These are phyloP conservation scores for Hyaloscypha finlandica DNA, from an alignment of 495 filamentous ascomycete genomes.

Conservation along the genomic window DNA sequence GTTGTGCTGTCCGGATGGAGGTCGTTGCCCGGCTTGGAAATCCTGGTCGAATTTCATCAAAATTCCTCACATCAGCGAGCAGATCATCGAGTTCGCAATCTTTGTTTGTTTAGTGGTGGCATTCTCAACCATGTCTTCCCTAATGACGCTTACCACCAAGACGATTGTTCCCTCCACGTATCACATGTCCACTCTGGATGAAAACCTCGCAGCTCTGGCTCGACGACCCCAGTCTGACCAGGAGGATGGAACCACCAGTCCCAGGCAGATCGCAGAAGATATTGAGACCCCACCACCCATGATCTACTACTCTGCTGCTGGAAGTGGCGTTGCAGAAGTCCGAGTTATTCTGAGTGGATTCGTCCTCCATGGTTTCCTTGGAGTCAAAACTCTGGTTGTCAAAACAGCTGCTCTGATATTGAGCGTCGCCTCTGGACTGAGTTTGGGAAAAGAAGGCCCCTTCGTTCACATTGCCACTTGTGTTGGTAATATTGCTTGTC, in stretches of 20 bases:
- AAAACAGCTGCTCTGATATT: slow-evolving; percentile 84
- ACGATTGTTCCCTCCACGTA: slow-evolving; percentile 89
- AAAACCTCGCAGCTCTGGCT: slow-evolving; percentile 59
- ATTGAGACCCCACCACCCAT: slow-evolving; percentile 59
- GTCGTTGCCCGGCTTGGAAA: slow-evolving; percentile 69
- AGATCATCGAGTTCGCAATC: slow-evolving; percentile 71
- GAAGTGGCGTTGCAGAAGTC: slow-evolving; percentile 95
- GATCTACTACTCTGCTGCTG: slow-evolving; percentile 93
- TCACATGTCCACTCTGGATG: slow-evolving; percentile 83
- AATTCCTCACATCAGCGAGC: slow-evolving; percentile 48
- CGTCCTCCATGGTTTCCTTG: slow-evolving; percentile 93
- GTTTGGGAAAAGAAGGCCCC: slow-evolving; percentile 94
- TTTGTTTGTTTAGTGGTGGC: slow-evolving; percentile 70
- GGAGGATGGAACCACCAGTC: slow-evolving; percentile 43
- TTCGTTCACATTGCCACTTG: slow-evolving; percentile 98
- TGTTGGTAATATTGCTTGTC: slow-evolving; percentile 92
- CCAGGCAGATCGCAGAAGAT: slow-evolving; percentile 38
- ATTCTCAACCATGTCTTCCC: slow-evolving; percentile 75
- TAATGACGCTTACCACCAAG: slow-evolving; percentile 82
- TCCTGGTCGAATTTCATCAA: slow-evolving; percentile 73
- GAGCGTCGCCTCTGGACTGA: slow-evolving; percentile 89
- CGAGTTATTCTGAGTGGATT: slow-evolving; percentile 97
- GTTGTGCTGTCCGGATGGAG: slow-evolving; percentile 72
- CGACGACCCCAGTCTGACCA: slow-evolving; percentile 18
- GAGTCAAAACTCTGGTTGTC: slow-evolving; percentile 81